phyloP scores from a whole-genome alignment of 2,329 filamentous ascomycete species.

The Keithomyces neogunnii region DNA sequence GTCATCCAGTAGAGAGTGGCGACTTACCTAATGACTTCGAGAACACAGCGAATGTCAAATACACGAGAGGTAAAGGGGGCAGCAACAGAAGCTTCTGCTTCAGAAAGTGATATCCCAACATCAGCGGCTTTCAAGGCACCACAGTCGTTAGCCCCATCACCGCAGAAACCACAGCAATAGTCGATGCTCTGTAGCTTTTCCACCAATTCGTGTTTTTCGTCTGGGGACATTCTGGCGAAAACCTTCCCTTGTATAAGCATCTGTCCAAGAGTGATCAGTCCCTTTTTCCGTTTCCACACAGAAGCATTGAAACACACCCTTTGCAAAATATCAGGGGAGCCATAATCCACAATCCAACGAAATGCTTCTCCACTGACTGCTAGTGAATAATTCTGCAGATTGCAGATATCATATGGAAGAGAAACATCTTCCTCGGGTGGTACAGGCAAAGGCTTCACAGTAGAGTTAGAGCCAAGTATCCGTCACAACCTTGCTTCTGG shows the following conservation, averaged over 20 bases:
- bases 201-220: constrained; percentile 96
- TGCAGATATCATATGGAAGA: constrained; percentile 74
- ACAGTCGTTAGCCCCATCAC: constrained; percentile 95
- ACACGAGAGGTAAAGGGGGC: constrained; percentile 92
- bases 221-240: constrained; percentile 96
- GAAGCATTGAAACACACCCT: constrained; percentile 36
- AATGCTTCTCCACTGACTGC: constrained; percentile 92
- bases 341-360: constrained; percentile 92
- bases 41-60: constrained; percentile 94
- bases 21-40: constrained; percentile 71
- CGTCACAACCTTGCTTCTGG: background rate
- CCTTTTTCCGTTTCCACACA: background rate
- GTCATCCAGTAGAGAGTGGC: no score
- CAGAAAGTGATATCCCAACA: constrained; percentile 92
- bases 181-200: constrained; percentile 95
- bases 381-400: constrained; percentile 76
- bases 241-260: constrained; percentile 90
- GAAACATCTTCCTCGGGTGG: constrained; percentile 70
- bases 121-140: constrained; percentile 95
- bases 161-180: constrained; percentile 93
- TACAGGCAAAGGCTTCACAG: constrained; percentile 55
- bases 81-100: constrained; percentile 96
- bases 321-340: constrained; percentile 67
- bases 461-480: constrained; percentile 3
- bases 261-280: constrained; percentile 26